phyloP scores from a whole-genome alignment of 2,329 filamentous ascomycete species.

The Phaeophleospora eucalypticola region DNA sequence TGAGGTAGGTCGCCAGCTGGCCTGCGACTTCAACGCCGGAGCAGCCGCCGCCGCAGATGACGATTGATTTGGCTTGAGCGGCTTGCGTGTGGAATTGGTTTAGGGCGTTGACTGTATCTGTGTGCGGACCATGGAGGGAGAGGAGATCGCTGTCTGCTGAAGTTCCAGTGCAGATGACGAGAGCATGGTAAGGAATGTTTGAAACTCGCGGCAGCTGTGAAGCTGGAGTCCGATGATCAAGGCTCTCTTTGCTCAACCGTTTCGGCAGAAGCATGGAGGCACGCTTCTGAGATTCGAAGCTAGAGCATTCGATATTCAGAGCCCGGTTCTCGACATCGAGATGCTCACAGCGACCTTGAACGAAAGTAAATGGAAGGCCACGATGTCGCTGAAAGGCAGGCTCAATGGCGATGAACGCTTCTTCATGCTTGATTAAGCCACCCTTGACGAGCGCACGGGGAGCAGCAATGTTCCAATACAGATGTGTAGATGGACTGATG shows the following conservation, averaged over 20 bases:
- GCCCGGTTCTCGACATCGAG: conserved; percentile 28
- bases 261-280: conserved; percentile 9
- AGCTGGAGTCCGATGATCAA: conserved; percentile 3
- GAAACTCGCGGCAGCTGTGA: conserved; percentile 14
- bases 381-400: conserved; percentile 34
- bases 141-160: conserved; percentile 34
- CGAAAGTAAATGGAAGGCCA: conserved; percentile 21
- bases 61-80: conserved; percentile 30
- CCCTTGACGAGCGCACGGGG: conserved; percentile 36
- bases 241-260: background rate
- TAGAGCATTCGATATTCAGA: conserved; percentile 26
- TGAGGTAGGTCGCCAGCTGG: conserved; percentile 34
- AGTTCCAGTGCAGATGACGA: conserved; percentile 38
- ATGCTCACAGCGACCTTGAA: conserved; percentile 30
- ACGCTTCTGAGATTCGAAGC: conserved; percentile 18
- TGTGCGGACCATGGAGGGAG: conserved; percentile 32
- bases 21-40: conserved; percentile 37
- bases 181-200: conserved; percentile 32
- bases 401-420: conserved; percentile 35
- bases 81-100: conserved; percentile 29
- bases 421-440: conserved; percentile 32
- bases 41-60: conserved; percentile 36
- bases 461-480: conserved; percentile 38
- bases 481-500: conserved; percentile 33
- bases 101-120: conserved; percentile 33